Conservation (phyloP, 1,139 yeast species). For the Suhomyces ambrosiae region DNA sequence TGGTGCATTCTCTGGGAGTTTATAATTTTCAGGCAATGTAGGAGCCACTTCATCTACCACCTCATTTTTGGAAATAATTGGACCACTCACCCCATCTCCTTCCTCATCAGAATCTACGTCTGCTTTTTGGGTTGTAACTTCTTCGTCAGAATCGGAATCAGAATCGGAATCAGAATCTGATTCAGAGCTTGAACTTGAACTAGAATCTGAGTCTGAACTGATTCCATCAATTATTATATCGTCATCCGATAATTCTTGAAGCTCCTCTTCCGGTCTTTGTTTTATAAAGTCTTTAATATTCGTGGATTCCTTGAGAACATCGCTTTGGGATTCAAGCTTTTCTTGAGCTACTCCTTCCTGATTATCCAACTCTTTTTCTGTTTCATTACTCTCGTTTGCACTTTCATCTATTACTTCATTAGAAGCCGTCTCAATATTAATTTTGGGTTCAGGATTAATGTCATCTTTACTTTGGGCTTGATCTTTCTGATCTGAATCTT, state of each 20-base stretch:
- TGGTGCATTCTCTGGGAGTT: conserved; percentile 58
- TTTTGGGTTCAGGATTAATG: too few relatives aligned
- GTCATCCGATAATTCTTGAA: conserved; percentile 23
- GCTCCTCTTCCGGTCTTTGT: conserved; percentile 14
- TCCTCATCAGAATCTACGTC: conserved; percentile 39
- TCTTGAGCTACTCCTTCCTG: too few relatives aligned
- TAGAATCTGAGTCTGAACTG: conserved; percentile 25
- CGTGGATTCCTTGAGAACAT: too few relatives aligned
- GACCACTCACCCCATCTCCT: conserved; percentile 49
- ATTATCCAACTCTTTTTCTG: too few relatives aligned
- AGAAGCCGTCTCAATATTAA: too few relatives aligned
- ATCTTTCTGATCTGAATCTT: too few relatives aligned
- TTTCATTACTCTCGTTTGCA: too few relatives aligned
- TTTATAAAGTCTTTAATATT: conserved; percentile 10
- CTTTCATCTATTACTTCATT: too few relatives aligned
- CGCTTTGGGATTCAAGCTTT: too few relatives aligned
- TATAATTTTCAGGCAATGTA: conserved; percentile 65
- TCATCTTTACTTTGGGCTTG: too few relatives aligned
- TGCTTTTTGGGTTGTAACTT: conserved; percentile 23
- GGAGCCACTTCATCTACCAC: conserved; percentile 68
- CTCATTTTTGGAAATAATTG: conserved; percentile 81
- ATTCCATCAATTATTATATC: conserved; percentile 23
- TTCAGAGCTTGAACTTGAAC: conserved; percentile 19
- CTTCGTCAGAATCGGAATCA: conserved; percentile 23
- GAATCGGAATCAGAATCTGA: conserved; percentile 26